phyloP scores from a whole-genome alignment of 331 rosid species.

The Prunus yedoensis region DNA sequence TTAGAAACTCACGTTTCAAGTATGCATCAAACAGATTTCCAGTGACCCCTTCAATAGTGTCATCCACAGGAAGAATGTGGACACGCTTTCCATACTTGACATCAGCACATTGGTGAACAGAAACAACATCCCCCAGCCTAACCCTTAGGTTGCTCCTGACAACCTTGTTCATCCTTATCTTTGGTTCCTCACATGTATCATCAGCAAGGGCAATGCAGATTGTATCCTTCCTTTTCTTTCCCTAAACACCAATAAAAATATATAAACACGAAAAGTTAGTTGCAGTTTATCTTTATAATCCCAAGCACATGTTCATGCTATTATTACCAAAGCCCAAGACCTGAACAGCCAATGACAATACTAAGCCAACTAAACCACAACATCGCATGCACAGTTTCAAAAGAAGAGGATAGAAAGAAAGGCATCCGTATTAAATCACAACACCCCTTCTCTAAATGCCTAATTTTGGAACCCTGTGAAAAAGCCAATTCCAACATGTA shows the following conservation, averaged over 20 bases:
- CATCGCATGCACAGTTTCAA: background rate
- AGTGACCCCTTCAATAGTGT: slow-evolving; percentile 90
- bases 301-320: background rate
- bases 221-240: slow-evolving; percentile 90
- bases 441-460: background rate
- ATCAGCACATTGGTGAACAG: slow-evolving; percentile 92
- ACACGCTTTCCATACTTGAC: slow-evolving; percentile 94
- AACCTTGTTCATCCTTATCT: slow-evolving; percentile 93
- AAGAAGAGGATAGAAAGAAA: background rate
- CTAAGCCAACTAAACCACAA: background rate
- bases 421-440: background rate
- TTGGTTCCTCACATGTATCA: slow-evolving; percentile 86
- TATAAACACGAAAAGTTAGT: background rate
- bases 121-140: slow-evolving; percentile 94
- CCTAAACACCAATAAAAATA: slow-evolving; percentile 44
- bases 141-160: slow-evolving; percentile 90
- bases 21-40: slow-evolving; percentile 88
- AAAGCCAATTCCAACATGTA: background rate
- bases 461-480: background rate
- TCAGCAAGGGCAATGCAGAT: slow-evolving; percentile 97
- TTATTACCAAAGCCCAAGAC: background rate
- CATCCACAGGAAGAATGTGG: slow-evolving; percentile 95
- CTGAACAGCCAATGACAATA: background rate
- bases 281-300: background rate
- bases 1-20: slow-evolving; percentile 78